Evolutionary conservation across 78 protist genomes (phyloP).

Genomic region (slime mould (Dictyostelium discoideum)): dicty_2.7 NC_007090.3:993501-994000

Average conservation of each 20-base stretch:
- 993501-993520: slow-evolving; percentile 9
- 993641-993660: background rate
- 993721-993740: background rate
- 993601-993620: background rate
- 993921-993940: slow-evolving; percentile 26
- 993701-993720: slow-evolving; percentile 4
- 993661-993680: background rate
- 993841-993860: background rate
- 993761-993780: background rate
- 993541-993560: background rate
- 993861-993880: background rate
- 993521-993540: slow-evolving; percentile 5
- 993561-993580: slow-evolving; percentile 8
- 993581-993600: background rate
- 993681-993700: background rate
- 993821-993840: slow-evolving; percentile 17
- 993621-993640: background rate
- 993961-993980: background rate
- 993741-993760: background rate
- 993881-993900: slow-evolving; percentile 61
- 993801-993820: slow-evolving; percentile 29
- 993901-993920: background rate
- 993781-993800: background rate
- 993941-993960: background rate
- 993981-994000: background rate